These are phyloP conservation scores for Eucalyptus grandis DNA, from an alignment of 345 rosid species.

Conservation along the genomic window DNA sequence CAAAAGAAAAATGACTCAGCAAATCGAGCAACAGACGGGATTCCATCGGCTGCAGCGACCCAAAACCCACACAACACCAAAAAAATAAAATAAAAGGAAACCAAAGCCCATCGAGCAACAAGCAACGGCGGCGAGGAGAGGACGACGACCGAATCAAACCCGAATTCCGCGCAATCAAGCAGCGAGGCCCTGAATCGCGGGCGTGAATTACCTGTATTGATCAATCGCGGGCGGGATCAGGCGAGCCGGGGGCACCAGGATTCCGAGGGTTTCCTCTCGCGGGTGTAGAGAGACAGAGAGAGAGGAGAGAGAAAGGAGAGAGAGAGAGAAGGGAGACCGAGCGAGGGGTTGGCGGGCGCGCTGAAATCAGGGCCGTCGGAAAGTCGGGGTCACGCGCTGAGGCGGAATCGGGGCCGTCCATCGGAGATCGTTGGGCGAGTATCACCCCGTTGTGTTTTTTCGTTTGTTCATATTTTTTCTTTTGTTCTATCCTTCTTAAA, in stretches of 20 bases:
- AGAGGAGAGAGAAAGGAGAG: background rate
- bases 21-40: background rate
- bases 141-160: background rate
- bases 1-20: background rate
- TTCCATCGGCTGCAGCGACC: background rate
- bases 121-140: background rate
- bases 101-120: background rate
- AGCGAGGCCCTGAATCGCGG: background rate
- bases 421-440: too few species aligned
- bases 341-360: too few species aligned
- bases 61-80: background rate
- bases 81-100: too few species aligned
- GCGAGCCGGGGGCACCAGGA: background rate
- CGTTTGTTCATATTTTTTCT: too few species aligned
- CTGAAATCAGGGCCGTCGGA: too few species aligned
- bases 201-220: slow-evolving; percentile 22
- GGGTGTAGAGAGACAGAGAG: background rate
- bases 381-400: too few species aligned
- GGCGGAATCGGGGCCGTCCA: too few species aligned
- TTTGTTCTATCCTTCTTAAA: background rate
- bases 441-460: too few species aligned
- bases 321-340: too few species aligned
- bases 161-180: background rate
- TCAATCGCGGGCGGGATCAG: slow-evolving; percentile 9
- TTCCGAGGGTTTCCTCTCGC: background rate